Base-by-base conservation (phyloP, 2,329 filamentous ascomycete species). In the Stagonosporopsis vannaccii region DNA sequence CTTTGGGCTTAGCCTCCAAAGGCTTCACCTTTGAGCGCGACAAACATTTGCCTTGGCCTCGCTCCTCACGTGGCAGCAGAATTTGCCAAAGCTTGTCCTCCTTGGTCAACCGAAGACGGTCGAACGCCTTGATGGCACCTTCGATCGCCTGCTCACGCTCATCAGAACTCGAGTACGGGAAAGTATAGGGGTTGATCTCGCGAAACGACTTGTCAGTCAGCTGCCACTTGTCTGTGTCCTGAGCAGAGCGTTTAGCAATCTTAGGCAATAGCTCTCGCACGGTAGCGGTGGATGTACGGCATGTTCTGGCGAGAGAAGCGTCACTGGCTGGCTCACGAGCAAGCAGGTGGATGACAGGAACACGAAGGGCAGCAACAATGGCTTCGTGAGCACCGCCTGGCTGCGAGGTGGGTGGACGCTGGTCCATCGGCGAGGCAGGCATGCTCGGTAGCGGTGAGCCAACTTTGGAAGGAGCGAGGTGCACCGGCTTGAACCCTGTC, bases 31-130 rank as follows among this genome's bases (percentile, higher is more conserved):
- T 82, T 56, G 87, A 79, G 51, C 82, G 82, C 37, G 86, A 88
- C 28, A 88, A 74, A 35, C 81, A 79, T 59, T 83, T 87, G 44
- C 86, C 86, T 67, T 87, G 86, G 40, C 84, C 84, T 60, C 86
- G 81, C 65, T 88, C 85, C 45, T 84, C 80, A 64, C 81, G 81
- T 7, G 84, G 84, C 51, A 88, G 78, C 56, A 89, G 76, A 61
- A 79, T 79, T 73, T 89, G 85, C 86, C 86, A 89, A 19, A 85
- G 75, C 66, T 83, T 83, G 66, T 88, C 86, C 33, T 83, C 80
- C 60, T 84, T 84, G 6, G 82, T 81, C 17, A 88, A 75, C 25
- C 86, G 80, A 73, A 84, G 79, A 49, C 86, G 81, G 72, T 89
- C 86, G 70, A 85, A 88, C 39, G 86, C 85, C 49, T 82, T 82